Evolutionary conservation across 306 rosid species (phyloP), one percentile per base, ranked within the genome.

Genomic region (Prunus campanulata): DNA sequence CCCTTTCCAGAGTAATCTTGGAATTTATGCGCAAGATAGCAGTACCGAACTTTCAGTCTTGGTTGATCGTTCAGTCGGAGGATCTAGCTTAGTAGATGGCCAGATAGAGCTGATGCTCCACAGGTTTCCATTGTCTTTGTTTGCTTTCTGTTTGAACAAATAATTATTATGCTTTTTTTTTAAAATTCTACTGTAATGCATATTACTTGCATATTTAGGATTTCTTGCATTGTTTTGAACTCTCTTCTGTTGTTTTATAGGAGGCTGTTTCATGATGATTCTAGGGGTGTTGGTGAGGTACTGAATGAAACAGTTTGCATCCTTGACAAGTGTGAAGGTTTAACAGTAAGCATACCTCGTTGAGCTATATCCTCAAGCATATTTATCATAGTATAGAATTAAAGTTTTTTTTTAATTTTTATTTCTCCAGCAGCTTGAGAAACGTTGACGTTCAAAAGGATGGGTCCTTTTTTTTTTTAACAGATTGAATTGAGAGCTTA

Each of bases 221-320:
- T 72, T 47, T 27, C 57, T 67, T 65, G 61, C 39, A 11, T 13
- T 68, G 20, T 27, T 79, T 24, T 70, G 52, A 77, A 27, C 77
- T 67, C 72, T 68, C 74, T 78, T 65, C 75, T n/a, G 64, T 71
- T n/a, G 13, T 49, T 67, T 18, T 54, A 15, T 85, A 91, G 97
- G 97, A 88, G 98, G 82, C 74, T 93, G 69, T 65, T 86, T 71
- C 63, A 62, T 75, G 98, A 93, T 79, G 98, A 93, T 71, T 27
- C 75, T 62, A 85, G 93, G 85, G 98, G 98, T n/a, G 98, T 93
- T 56, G 91, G 25, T 16, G 98, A 93, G 87, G 84, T 83, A 51
- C 84, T 93, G 61, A 91, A 93, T 71, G 97, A 91, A 85, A 91
- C 89, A 72, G 92, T 84, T 79, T 93, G 97, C 74, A 32, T 87